phyloP scores from a whole-genome alignment of 495 filamentous ascomycete genomes.

The Geoglossum glabrum region DNA sequence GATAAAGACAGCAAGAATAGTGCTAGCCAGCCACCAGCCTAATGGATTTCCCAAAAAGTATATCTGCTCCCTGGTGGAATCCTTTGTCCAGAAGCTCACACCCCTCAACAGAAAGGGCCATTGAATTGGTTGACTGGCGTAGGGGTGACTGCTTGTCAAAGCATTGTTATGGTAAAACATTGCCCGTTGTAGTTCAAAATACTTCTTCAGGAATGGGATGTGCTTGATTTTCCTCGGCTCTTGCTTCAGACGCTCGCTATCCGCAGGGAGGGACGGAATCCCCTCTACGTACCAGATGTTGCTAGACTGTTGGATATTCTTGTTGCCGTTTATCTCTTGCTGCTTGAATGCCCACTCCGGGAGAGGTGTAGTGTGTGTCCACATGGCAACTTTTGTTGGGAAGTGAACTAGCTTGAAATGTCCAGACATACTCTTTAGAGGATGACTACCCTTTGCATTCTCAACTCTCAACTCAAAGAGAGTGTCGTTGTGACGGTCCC shows the following conservation, averaged over 20 bases:
- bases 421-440: constrained; percentile 73
- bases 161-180: constrained; percentile 99
- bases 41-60: constrained; percentile 96
- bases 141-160: constrained; percentile 88
- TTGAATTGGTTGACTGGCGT: constrained; percentile 82
- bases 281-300: constrained; percentile 92
- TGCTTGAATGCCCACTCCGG: constrained; percentile 95
- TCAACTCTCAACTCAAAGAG: constrained; percentile 87
- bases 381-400: constrained; percentile 92
- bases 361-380: constrained; percentile 84
- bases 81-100: constrained; percentile 98
- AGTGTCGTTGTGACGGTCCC: constrained; percentile 71
- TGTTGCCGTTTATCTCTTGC: constrained; percentile 98
- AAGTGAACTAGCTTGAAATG: constrained; percentile 90
- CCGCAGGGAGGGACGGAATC: constrained; percentile 53
- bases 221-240: constrained; percentile 58
- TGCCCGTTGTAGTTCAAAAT: constrained; percentile 86
- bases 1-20: constrained; percentile 77
- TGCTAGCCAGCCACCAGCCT: constrained; percentile 93
- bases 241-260: constrained; percentile 47
- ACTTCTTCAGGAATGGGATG: constrained; percentile 79
- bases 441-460: constrained; percentile 57
- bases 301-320: constrained; percentile 73
- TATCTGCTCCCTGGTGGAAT: constrained; percentile 88
- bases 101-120: constrained; percentile 95